Base-by-base conservation (phyloP, 352 stramenopile genomes). In the Pythium utonaiense region DNA sequence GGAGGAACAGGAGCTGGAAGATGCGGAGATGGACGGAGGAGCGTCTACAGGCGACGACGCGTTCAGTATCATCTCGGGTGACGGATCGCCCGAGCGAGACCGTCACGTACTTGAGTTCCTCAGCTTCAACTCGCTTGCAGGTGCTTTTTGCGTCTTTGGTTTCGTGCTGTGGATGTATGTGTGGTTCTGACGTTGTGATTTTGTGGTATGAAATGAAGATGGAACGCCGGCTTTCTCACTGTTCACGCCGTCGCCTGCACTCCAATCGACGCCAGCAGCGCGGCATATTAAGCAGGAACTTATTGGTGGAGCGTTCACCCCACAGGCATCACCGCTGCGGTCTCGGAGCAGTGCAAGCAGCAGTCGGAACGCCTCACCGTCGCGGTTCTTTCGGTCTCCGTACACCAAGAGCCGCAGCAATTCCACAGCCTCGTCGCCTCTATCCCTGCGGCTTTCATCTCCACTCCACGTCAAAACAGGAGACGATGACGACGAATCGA, bases 351-450 rank as follows among this genome's bases (percentile, higher is more conserved):
- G 31, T 2, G 28, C 31, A 4, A 57, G 22, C 24, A 42, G 59
- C 36, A 52, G 40, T 14, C 40, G 40, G 24, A 60, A 55, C 72
- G 4, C 71, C 25, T 94, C 83, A 3, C 85, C 85, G 6, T 92
- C 85, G 13, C 71, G 60, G 19, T 94, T 91, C 65, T 89, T 94
- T 53, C 81, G 83, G 17, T 92, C 83, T 21, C 83, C 85, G 10
- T 66, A 80, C 36, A 69, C 21, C 40, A 57, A 57, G n/a, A 53
- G 27, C 30, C 44, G 60, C 19, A 62, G 41, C 30, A 57, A 58
- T 49, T 58, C 60, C 24, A 48, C 62, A 1, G 24, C 27, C 2
- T 60, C 47, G 19, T 60, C 62, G 19, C 53, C 60, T 6, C 16
- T 36, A 13, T 25, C 30, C 10, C 34, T 59, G 28, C 33, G 40